phyloP scores from a whole-genome alignment of 1,284 basidiomycete genomes.

The Ceratobasidium sp. region DNA sequence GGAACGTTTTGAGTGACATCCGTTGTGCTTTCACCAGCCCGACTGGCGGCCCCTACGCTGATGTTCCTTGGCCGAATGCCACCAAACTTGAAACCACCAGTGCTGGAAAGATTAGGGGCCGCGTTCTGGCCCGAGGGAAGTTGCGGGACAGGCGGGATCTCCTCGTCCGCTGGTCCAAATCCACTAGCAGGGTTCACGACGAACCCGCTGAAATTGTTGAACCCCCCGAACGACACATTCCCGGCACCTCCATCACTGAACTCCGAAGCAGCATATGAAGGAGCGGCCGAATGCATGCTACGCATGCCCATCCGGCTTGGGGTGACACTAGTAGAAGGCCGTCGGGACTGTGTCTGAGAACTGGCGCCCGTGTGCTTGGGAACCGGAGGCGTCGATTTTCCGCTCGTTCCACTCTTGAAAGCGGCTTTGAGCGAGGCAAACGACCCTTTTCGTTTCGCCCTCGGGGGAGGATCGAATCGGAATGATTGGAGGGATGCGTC shows the following conservation, averaged over 20 bases:
- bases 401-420: conserved; percentile 74
- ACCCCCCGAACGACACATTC: conserved; percentile 23
- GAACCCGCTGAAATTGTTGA: conserved; percentile 37
- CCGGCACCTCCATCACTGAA: conserved; percentile 39
- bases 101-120: neutral
- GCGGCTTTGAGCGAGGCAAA: conserved; percentile 88
- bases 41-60: conserved; percentile 14
- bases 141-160: conserved; percentile 43
- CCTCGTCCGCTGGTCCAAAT: conserved; percentile 31
- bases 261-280: conserved; percentile 45
- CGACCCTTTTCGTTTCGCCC: conserved; percentile 75
- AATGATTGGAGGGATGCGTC: conserved; percentile 70
- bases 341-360: conserved; percentile 60
- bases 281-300: conserved; percentile 42
- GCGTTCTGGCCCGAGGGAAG: conserved; percentile 29
- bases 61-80: conserved; percentile 56
- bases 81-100: conserved; percentile 59
- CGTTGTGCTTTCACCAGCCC: conserved; percentile 30
- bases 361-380: conserved; percentile 54
- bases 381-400: conserved; percentile 60
- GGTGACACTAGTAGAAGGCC: conserved; percentile 67
- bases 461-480: conserved; percentile 52
- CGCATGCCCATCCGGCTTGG: conserved; percentile 47
- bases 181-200: conserved; percentile 6
- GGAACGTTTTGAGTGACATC: conserved; percentile 35